Conservation (phyloP, 805 yeast species). For the Wickerhamomyces kurtzmanii region DNA sequence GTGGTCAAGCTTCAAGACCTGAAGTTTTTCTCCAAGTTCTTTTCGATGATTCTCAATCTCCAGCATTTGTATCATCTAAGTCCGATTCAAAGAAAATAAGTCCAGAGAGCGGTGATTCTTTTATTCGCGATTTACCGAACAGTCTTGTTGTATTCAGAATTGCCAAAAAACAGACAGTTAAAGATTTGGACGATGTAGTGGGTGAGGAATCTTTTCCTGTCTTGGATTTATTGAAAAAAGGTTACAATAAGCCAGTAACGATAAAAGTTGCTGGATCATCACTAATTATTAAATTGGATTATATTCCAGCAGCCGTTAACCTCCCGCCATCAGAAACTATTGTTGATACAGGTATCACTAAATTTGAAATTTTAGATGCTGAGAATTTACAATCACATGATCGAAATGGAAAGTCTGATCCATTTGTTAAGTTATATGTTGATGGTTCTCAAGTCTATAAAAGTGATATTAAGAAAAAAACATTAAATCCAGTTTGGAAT, state of each 20-base stretch:
- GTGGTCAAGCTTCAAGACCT: constrained; percentile 38
- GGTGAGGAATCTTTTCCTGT: constrained; percentile 42
- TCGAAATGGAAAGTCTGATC: constrained; percentile 72
- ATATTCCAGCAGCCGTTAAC: constrained; percentile 44
- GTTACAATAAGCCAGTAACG: constrained; percentile 34
- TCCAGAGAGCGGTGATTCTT: constrained; percentile 44
- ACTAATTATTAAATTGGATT: constrained; percentile 44
- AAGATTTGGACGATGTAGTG: constrained; percentile 35
- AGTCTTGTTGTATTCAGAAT: constrained; percentile 48
- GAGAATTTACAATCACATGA: constrained; percentile 48
- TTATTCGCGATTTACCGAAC: constrained; percentile 62
- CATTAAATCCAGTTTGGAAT: constrained; percentile 71
- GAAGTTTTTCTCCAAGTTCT: constrained; percentile 46
- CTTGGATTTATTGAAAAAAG: constrained; percentile 39
- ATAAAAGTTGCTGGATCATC: constrained; percentile 32
- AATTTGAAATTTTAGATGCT: constrained; percentile 48
- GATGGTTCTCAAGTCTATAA: constrained; percentile 46
- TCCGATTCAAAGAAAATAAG: constrained; percentile 35
- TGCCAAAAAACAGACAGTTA: constrained; percentile 40
- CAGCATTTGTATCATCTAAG: constrained; percentile 43
- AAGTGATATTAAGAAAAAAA: constrained; percentile 55
- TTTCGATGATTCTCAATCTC: constrained; percentile 55
- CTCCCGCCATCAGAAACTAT: constrained; percentile 52
- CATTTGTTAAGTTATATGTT: constrained; percentile 41
- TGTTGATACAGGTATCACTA: constrained; percentile 56